Evolutionary conservation across 2,329 filamentous ascomycete genomes (phyloP), one percentile per base, ranked within the genome.

Genomic region (Fusarium lyarnte): DNA sequence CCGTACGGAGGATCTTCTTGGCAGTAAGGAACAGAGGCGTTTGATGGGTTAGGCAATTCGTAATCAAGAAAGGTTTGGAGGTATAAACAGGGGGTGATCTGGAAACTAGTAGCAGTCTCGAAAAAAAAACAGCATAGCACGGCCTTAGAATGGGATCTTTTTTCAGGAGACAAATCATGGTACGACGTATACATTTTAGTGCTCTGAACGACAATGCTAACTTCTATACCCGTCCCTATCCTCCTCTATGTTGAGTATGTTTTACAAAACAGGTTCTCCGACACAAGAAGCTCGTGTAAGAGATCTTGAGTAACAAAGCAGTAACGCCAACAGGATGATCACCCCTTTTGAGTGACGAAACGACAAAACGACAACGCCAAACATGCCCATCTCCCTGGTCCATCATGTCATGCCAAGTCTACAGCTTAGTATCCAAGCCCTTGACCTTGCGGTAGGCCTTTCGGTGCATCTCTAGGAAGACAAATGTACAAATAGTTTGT

Each of bases 401-500:
- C 78, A 77, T 69, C 46, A 36, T 64, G 23, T 41, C 43, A 53
- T 21, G 53, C 38, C 43, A 53, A 23, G 55, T 78, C 72, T 78
- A 81, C 62, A 78, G 42, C 46, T 74, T 70, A 16, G 58, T 73
- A 39, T 80, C 77, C 46, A 80, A 68, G 57, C 82, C 86, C 70
- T 85, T 84, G 58, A 89, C 69, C 70, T 85, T 85, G 80, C 88
- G 87, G 82, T 94, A 97, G 31, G 91, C 81, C 81, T 92, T 93
- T 84, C 95, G 94, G 82, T 97, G 94, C 80, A 94, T 91, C 81
- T 97, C 94, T 78, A 97, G 81, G 81, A 96, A 95, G 78, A 97
- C 80, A 81, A 97, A 95, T 39, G 94, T 97, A 76, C 92, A 92
- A 68, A 97, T 93, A 12, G 94, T 97, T 84, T 97, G 94, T 39